These are phyloP conservation scores for Mortierella sp. DNA, from an alignment of 371 early-diverging fungal genomes.

Conservation along the genomic window DNA sequence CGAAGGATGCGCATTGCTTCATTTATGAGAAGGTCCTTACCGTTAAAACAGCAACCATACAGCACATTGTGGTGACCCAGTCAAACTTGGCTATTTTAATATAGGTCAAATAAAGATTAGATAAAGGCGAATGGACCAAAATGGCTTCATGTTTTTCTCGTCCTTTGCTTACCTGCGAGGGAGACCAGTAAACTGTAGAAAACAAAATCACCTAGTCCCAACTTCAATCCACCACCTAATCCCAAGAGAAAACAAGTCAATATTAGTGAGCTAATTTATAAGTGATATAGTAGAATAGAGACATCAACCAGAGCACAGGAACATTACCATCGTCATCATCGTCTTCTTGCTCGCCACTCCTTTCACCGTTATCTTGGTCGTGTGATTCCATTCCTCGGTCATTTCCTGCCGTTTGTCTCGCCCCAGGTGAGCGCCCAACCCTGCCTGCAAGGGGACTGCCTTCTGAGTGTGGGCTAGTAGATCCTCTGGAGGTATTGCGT, in stretches of 20 bases:
- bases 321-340: conserved; percentile 39
- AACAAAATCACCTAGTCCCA: conserved; percentile 93
- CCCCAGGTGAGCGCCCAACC: conserved; percentile 5
- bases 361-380: neutral
- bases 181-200: conserved; percentile 90
- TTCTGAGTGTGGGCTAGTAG: conserved; percentile 11
- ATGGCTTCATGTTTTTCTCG: neutral
- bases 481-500: conserved; percentile 9
- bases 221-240: conserved; percentile 78
- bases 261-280: neutral
- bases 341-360: conserved; percentile 19
- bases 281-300: neutral
- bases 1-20: no score
- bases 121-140: neutral
- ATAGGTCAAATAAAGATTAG: neutral
- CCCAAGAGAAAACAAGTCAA: neutral
- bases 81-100: conserved; percentile 74
- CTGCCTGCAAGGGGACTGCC: neutral
- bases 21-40: conserved; percentile 24
- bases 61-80: conserved; percentile 89
- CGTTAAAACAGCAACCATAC: conserved; percentile 84
- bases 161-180: conserved; percentile 72
- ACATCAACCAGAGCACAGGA: neutral
- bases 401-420: conserved; percentile 4
- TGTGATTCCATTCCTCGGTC: conserved; percentile 13